A percentile compares a stretch with the other conserved stretches of the same genome.
phyloP scores from a whole-genome alignment of 2,329 filamentous ascomycete genomes.

The Lojkania enalia region DNA sequence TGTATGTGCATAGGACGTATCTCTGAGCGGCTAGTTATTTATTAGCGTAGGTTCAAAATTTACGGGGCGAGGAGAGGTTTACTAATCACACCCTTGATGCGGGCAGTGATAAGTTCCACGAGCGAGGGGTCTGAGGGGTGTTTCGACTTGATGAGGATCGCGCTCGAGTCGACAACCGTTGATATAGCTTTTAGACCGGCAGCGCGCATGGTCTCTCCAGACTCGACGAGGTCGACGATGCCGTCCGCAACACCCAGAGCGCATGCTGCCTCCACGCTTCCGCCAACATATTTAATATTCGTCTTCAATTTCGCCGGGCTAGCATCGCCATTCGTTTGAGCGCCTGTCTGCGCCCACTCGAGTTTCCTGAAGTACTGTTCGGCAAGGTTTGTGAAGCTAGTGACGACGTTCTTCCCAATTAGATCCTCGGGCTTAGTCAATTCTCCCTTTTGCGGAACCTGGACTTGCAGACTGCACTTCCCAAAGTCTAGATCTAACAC shows the following conservation, averaged over 20 bases:
- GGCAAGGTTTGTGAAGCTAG: slow-evolving; percentile 87
- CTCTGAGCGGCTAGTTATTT: slow-evolving; percentile 71
- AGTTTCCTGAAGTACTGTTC: slow-evolving; percentile 81
- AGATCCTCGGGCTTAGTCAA: slow-evolving; percentile 73
- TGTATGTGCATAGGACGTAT: slow-evolving; percentile 96
- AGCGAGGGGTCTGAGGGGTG: slow-evolving; percentile 77
- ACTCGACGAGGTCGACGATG: slow-evolving; percentile 97
- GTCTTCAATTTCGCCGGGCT: slow-evolving; percentile 68
- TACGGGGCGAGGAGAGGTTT: slow-evolving; percentile 28
- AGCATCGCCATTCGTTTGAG: slow-evolving; percentile 38
- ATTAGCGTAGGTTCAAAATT: slow-evolving; percentile 14
- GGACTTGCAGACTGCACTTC: slow-evolving; percentile 90
- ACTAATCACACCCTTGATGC: slow-evolving; percentile 92
- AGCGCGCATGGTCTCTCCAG: slow-evolving; percentile 96
- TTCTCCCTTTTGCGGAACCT: slow-evolving; percentile 83
- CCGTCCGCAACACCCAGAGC: slow-evolving; percentile 94
- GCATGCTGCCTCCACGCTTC: slow-evolving; percentile 96
- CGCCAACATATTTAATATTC: slow-evolving; percentile 90
- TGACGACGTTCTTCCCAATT: slow-evolving; percentile 90
- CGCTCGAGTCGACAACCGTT: slow-evolving; percentile 85
- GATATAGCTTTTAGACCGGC: slow-evolving; percentile 92
- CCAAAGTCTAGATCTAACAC: slow-evolving; percentile 92
- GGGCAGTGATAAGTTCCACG: slow-evolving; percentile 79
- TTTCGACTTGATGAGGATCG: slow-evolving; percentile 90
- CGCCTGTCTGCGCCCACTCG: slow-evolving; percentile 57